Base-by-base conservation (phyloP, 208 protist genomes). In the Wallacemonas sp. region DNA sequence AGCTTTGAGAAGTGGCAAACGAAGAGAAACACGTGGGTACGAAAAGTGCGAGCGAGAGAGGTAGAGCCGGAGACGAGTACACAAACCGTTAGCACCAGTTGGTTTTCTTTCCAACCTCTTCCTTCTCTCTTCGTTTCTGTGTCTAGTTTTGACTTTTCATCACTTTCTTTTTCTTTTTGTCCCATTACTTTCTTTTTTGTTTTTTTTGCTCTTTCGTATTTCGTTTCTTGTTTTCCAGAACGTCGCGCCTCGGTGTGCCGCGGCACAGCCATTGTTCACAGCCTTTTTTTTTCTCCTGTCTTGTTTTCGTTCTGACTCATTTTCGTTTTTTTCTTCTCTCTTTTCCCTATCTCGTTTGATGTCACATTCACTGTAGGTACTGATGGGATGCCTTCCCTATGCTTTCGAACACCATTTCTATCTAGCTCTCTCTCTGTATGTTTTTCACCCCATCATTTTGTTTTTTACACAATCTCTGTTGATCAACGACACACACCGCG, bases 231-330 rank as follows among this genome's bases (percentile, higher is more conserved):
- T 23, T 54, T 22, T 45, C 8, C 61, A 22, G 12, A n/a, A 31
- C 12, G 14, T 33, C n/a, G 45, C 45, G n/a, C 7, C 45, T n/a
- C n/a, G n/a, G n/a, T 11, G 22, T 11, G 0, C 14, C 0, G 36
- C 36, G 14, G 36, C 36, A 16, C 36, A 41, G 36, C n/a, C 20
- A 31, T 28, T 46, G 42, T 72, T 49, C 33, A 41, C 4, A 38
- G 26, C 31, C 10, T 65, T 63, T 14, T 12, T 63, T 46, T 36
- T 31, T 39, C 4, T 48, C 5, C 44, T 32, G 12, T 29, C 59
- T 38, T 65, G 42, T 52, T 64, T 61, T 69, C 38, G 46, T 36
- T 11, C 7, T 59, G 25, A 5, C 38, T 31, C 14, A 10, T 65
- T 20, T 36, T 41, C 29, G n/a, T 49, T 26, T 23, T 18, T 23